Percentiles rank a stretch among this genome's conserved stretches.
Evolutionary conservation across 352 stramenopile genomes (phyloP).

Genomic region (Pythium phragmiticola): DNA sequence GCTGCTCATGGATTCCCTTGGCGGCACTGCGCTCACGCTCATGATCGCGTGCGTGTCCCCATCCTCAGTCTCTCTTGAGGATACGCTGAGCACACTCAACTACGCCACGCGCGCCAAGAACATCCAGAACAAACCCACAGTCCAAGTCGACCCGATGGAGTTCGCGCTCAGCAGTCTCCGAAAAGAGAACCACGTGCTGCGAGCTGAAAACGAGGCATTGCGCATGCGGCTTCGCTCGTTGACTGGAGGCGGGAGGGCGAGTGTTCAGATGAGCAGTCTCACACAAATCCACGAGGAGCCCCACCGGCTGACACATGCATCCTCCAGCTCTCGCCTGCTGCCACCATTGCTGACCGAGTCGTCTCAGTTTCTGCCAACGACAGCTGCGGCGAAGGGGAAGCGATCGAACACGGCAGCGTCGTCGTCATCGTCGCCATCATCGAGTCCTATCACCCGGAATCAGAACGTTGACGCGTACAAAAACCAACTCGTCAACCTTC

Average conservation of each 20-base stretch:
- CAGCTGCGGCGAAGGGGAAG: slow-evolving; percentile 3
- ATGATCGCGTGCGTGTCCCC: slow-evolving; percentile 86
- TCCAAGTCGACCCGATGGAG: slow-evolving; percentile 69
- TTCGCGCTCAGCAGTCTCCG: slow-evolving; percentile 57
- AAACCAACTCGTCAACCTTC: slow-evolving; percentile 58
- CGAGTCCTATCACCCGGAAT: slow-evolving; percentile 23
- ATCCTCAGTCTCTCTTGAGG: slow-evolving; percentile 49
- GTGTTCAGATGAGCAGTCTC: slow-evolving; percentile 7
- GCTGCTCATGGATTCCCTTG: slow-evolving; percentile 82
- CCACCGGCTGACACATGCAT: slow-evolving; percentile 10
- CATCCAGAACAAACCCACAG: slow-evolving; percentile 78
- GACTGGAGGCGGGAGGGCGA: slow-evolving; percentile 11
- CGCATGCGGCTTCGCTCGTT: slow-evolving; percentile 44
- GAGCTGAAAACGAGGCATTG: slow-evolving; percentile 57
- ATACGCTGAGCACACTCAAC: slow-evolving; percentile 84
- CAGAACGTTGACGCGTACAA: slow-evolving; percentile 31
- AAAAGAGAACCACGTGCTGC: slow-evolving; percentile 62
- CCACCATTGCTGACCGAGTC: slow-evolving; percentile 26
- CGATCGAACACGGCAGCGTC: slow-evolving; percentile 17
- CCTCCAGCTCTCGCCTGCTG: slow-evolving; percentile 34
- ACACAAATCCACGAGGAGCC: slow-evolving; percentile 21
- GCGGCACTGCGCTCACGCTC: slow-evolving; percentile 76
- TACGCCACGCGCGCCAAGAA: slow-evolving; percentile 85
- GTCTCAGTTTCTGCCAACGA: slow-evolving; percentile 24
- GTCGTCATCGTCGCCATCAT: slow-evolving; percentile 16